These are phyloP conservation scores for Lecanicillium sp. DNA, from an alignment of 2,329 filamentous ascomycete genomes.

Conservation along the genomic window DNA sequence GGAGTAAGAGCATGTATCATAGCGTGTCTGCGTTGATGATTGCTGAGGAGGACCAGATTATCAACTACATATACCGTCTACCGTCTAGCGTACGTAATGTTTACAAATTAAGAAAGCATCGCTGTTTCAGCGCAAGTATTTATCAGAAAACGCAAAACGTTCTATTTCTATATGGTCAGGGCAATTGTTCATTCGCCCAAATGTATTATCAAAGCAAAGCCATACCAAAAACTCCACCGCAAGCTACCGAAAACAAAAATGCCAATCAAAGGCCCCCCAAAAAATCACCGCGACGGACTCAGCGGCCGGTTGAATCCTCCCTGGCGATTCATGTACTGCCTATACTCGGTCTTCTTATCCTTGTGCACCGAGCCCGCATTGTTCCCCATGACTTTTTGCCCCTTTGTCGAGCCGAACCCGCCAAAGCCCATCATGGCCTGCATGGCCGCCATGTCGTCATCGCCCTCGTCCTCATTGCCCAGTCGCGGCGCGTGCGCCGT, in stretches of 20 bases:
- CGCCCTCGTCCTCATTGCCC: slow-evolving; percentile 35
- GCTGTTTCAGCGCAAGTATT: too few species aligned
- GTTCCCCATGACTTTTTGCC: slow-evolving; percentile 83
- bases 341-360: slow-evolving; percentile 90
- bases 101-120: slow-evolving; percentile 16
- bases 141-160: too few species aligned
- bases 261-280: too few species aligned
- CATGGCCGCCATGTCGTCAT: slow-evolving; percentile 68
- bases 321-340: slow-evolving; percentile 91
- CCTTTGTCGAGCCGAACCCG: slow-evolving; percentile 78
- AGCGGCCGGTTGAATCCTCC: slow-evolving; percentile 77
- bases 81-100: slow-evolving; percentile 30
- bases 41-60: neutral
- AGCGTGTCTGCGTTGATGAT: neutral
- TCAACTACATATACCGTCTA: slow-evolving; percentile 15
- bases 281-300: slow-evolving; percentile 45
- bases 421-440: slow-evolving; percentile 85
- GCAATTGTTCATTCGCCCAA: too few species aligned
- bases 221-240: neutral
- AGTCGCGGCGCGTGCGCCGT: slow-evolving; percentile 15
- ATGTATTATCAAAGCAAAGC: too few species aligned
- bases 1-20: neutral
- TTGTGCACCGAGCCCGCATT: slow-evolving; percentile 75
- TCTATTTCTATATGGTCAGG: too few species aligned
- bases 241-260: neutral